Evolutionary conservation across 352 stramenopile species (phyloP).

Genomic region (Elongisporangium anandrum): DNA sequence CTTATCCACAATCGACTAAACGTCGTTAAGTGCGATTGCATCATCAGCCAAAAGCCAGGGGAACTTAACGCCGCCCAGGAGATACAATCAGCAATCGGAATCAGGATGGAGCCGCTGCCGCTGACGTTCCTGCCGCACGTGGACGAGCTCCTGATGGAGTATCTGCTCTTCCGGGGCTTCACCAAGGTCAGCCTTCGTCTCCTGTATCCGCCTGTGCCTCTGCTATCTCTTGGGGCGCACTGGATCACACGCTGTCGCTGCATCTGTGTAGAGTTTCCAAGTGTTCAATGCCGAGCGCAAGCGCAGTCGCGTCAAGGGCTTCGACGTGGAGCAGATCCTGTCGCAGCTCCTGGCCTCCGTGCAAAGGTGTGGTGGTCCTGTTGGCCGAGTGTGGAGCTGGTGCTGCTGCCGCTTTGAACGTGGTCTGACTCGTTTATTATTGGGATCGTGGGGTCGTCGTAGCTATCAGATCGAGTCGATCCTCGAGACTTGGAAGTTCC

Average conservation of each 20-base stretch:
- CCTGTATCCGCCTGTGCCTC: background rate
- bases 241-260: background rate
- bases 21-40: background rate
- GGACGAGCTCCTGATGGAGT: slow-evolving; percentile 84
- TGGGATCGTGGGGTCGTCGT: background rate
- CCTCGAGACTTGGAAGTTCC: slow-evolving; percentile 78
- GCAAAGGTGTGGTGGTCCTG: slow-evolving; percentile 32
- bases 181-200: slow-evolving; percentile 39
- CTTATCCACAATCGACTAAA: background rate
- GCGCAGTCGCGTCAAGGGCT: slow-evolving; percentile 61
- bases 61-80: background rate
- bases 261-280: slow-evolving; percentile 59
- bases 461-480: slow-evolving; percentile 77
- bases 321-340: slow-evolving; percentile 79
- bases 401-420: too few relatives aligned
- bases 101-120: slow-evolving; percentile 25
- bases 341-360: slow-evolving; percentile 55
- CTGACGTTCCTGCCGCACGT: slow-evolving; percentile 55
- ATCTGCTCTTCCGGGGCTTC: slow-evolving; percentile 82
- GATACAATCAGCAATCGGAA: background rate
- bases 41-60: background rate
- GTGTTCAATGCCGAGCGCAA: slow-evolving; percentile 68
- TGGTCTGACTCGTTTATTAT: slow-evolving; percentile 5
- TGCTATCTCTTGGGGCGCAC: background rate
- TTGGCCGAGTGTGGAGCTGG: background rate